Base-by-base conservation (phyloP, 1,139 yeast genomes). In the Scheffersomyces parashehatae region DNA sequence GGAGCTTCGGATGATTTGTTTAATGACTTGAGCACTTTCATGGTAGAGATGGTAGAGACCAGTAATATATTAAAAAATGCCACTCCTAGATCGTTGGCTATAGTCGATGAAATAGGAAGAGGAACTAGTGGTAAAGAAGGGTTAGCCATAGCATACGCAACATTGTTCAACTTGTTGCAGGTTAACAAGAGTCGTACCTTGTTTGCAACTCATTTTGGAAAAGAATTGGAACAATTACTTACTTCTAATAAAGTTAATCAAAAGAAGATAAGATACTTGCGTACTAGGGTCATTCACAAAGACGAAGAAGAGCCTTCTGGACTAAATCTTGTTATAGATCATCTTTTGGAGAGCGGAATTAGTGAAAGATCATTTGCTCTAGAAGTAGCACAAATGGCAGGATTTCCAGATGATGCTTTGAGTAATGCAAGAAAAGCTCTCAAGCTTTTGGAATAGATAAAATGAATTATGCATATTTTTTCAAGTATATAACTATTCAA, bases 41-140 rank as follows among this genome's bases (percentile, higher is more conserved):
- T 93, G 98, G 96, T 91, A 12, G 98, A 93, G 56, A 91, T 93
- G 98, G 79, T 88, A n/a, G 99, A 93, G 59, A 88, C 97, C 0
- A 85, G 96, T 24, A 76, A 80, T 49, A 90, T 93, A 32, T 65
- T 93, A 42, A 74, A 78, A 38, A 81, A 87, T 47, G 95, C 98
- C 1, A 89, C 98, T 0, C 58, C 73, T 0, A 65, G 75, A 36
- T 90, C 98, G 0, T 65, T 93, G 49, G 97, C 97, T 0, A 86
- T 93, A 29, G 80, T 93, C 37, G 99, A 93, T 65, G 99, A 93
- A 56, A 84, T 93, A n/a, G 99, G 99, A 0, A 73, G 99, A 47
- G 99, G 99, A 0, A 93, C 99, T 0, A 87, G 96, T 49, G 86
- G 91, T 0, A 73, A 74, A 43, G 99, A 93, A 65, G 98, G 99